Evolutionary conservation across 1,139 yeast genomes (phyloP), one percentile per base, ranked within the genome.

Genomic region (Pichia kudriavzevii): DNA sequence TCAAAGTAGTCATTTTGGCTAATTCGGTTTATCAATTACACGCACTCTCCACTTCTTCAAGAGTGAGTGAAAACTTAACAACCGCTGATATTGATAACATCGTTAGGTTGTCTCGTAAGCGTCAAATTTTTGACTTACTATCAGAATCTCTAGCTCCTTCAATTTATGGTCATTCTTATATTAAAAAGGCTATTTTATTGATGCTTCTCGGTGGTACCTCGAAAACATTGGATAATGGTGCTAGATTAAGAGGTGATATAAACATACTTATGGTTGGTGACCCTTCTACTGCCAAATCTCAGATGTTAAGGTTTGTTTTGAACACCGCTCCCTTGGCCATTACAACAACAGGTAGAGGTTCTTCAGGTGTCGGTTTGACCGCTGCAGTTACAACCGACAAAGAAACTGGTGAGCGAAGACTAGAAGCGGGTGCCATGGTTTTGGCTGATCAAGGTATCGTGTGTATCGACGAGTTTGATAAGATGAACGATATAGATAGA

Each of bases 391-490:
- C 97, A 3, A 75, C 91, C 3, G 99, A 91, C 59, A 80, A 80
- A 52, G 98, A 91, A 59, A 91, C 98, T 1, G 98, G 98, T 35
- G 99, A 91, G 63, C 71, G 97, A 55, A 72, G 95, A 50, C 66
- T 91, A 46, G 98, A 93, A 61, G 99, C 98, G 1, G 99, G 99
- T 68, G 99, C 99, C 3, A 91, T 91, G 98, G 98, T 91, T 30
- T 66, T 93, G 45, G 99, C 97, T 9, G 98, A 91, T 60, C 69
- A 97, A 48, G 99, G 99, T 46, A 72, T 93, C 42, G 97, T 91
- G 29, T 91, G 98, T 72, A 93, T 91, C 55, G 98, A 91, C 68
- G 98, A 91, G 66, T 91, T 91, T 55, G 98, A 91, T 64, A 91
- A 91, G 60, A 91, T 91, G 99, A 79, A 85, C 43, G 98, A 93